A percentile compares a stretch with the other conserved stretches of the same genome.
Evolutionary conservation across 345 rosid genomes (phyloP).

Genomic region (Streptanthus diversifolius): DNA sequence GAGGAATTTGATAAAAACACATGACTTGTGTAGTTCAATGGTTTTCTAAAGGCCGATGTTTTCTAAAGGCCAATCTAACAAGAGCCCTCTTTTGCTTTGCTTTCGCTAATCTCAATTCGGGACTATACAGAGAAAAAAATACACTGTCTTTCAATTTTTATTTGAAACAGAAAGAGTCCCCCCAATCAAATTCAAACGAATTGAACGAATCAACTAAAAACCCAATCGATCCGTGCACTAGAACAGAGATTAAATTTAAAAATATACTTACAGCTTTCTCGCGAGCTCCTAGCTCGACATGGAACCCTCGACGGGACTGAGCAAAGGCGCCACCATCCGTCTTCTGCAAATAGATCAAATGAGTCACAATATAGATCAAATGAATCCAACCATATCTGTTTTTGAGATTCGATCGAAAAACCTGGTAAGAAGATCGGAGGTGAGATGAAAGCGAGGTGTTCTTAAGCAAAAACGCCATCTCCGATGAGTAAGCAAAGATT

Average conservation of each 20-base stretch:
- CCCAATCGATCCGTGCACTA: background rate
- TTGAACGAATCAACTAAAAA: background rate
- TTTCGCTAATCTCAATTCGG: background rate
- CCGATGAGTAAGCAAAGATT: constrained; percentile 20
- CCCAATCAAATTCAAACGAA: background rate
- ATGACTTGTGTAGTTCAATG: too few species aligned
- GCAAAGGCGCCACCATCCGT: constrained; percentile 40
- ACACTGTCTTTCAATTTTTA: background rate
- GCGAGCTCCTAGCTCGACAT: constrained; percentile 76
- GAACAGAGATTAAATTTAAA: background rate
- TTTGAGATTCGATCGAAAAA: constrained; percentile 16
- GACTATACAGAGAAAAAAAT: background rate
- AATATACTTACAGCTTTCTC: constrained; percentile 76
- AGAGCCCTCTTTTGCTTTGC: background rate
- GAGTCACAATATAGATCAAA: constrained; percentile 6
- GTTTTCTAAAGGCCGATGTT: too few species aligned
- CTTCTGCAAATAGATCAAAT: constrained; percentile 34
- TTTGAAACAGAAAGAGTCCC: background rate
- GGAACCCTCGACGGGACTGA: constrained; percentile 59
- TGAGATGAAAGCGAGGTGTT: constrained; percentile 45
- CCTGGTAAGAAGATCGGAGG: constrained; percentile 65
- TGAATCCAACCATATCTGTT: constrained; percentile 14
- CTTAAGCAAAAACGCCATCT: constrained; percentile 65
- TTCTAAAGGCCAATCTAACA: background rate
- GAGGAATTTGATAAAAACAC: too few species aligned